These are phyloP conservation scores for Phytophthora europaea DNA, from an alignment of 352 stramenopile genomes.

Conservation along the genomic window DNA sequence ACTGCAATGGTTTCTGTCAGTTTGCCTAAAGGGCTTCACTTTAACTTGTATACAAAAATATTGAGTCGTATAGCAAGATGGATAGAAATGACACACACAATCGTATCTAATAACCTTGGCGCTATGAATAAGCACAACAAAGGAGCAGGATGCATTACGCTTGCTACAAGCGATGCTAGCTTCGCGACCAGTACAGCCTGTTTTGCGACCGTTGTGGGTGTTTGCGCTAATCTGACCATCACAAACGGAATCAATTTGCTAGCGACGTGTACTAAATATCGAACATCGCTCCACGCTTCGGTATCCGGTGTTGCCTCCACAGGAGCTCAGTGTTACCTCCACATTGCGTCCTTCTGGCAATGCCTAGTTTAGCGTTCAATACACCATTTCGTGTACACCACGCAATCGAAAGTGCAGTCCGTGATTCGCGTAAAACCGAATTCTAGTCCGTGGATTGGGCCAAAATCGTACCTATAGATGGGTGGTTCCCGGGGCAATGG, in stretches of 20 bases:
- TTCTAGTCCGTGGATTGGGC: constrained; percentile 24
- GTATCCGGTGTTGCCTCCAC: background rate
- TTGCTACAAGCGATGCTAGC: background rate
- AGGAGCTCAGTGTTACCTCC: background rate
- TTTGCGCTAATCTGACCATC: too few species aligned
- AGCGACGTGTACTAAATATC: too few species aligned
- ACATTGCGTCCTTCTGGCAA: background rate
- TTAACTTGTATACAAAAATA: too few species aligned
- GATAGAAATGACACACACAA: too few species aligned
- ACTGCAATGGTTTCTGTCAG: too few species aligned
- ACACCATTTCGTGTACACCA: constrained; percentile 5
- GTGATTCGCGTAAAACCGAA: constrained; percentile 28
- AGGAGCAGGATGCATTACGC: background rate
- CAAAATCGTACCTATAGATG: constrained; percentile 45
- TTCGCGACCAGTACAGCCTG: background rate
- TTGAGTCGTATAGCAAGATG: too few species aligned
- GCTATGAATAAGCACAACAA: background rate
- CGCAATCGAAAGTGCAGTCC: background rate
- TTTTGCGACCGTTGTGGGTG: background rate
- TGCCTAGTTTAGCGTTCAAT: background rate
- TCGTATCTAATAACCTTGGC: too few species aligned
- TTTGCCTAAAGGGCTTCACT: too few species aligned
- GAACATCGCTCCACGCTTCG: background rate
- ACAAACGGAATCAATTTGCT: too few species aligned
- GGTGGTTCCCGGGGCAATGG: constrained; percentile 30